Conservation (phyloP, 2,329 filamentous ascomycete species). For the Penicillium sp. region DNA sequence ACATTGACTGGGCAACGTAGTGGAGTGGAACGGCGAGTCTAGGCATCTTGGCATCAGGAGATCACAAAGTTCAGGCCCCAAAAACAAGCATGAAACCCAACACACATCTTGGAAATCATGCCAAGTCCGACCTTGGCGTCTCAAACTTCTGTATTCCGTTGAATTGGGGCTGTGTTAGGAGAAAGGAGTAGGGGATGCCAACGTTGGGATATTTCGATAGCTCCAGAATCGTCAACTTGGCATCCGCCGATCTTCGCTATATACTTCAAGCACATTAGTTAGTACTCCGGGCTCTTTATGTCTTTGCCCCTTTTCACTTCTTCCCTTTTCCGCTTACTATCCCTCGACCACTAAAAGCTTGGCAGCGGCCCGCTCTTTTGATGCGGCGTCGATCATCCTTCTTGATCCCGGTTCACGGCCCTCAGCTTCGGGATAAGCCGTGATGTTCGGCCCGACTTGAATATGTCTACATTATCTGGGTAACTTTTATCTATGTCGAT, state of each 20-base stretch:
- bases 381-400: conserved; percentile 29
- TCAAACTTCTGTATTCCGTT: not conserved
- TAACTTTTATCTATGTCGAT: too few relatives aligned
- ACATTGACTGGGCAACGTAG: too few relatives aligned
- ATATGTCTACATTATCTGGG: conserved; percentile 9
- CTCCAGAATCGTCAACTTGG: not conserved
- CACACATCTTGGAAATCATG: conserved; percentile 5
- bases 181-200: not conserved
- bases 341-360: conserved; percentile 30
- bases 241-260: not conserved
- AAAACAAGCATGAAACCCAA: conserved; percentile 9
- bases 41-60: conserved; percentile 11
- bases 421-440: not conserved
- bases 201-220: not conserved
- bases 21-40: conserved; percentile 2
- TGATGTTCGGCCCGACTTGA: conserved; percentile 11
- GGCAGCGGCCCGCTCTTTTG: conserved; percentile 28
- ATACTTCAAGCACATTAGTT: not conserved
- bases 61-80: conserved; percentile 2
- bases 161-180: not conserved
- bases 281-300: too few relatives aligned
- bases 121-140: conserved; percentile 11
- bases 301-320: not conserved
- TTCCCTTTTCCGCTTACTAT: not conserved
- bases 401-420: conserved; percentile 14